A percentile compares a stretch with the other conserved stretches of the same genome.
phyloP scores from a whole-genome alignment of 768 basidiomycete species.

The Lyophyllum atratum region DNA sequence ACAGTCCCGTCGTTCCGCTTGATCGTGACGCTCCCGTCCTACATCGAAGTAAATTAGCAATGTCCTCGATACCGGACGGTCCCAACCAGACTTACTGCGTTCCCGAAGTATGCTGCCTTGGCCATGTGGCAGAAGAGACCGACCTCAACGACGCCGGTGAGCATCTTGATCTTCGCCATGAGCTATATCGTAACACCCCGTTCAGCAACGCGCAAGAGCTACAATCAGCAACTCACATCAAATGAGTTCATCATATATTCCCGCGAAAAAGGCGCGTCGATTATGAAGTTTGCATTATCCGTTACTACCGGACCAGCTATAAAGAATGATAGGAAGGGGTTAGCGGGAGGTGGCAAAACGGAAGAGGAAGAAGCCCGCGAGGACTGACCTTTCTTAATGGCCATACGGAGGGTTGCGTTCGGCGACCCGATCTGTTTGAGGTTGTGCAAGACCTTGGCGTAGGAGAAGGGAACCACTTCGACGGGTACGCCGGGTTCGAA shows the following conservation, averaged over 20 bases:
- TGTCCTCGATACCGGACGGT: neutral
- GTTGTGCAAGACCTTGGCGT: slow-evolving; percentile 81
- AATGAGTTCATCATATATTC: slow-evolving; percentile 69
- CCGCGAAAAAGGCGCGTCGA: slow-evolving; percentile 88
- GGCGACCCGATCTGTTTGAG: slow-evolving; percentile 64
- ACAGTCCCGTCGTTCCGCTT: slow-evolving; percentile 53
- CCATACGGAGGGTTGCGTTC: slow-evolving; percentile 87
- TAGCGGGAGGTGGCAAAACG: neutral
- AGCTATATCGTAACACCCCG: slow-evolving; percentile 48
- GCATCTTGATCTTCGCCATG: slow-evolving; percentile 81
- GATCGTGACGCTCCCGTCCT: slow-evolving; percentile 75
- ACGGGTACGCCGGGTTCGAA: slow-evolving; percentile 90
- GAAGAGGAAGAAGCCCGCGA: neutral
- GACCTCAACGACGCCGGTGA: slow-evolving; percentile 98
- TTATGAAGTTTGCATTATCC: slow-evolving; percentile 97
- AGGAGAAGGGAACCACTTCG: slow-evolving; percentile 96
- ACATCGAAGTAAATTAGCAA: neutral
- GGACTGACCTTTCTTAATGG: slow-evolving; percentile 64
- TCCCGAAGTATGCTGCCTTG: slow-evolving; percentile 96
- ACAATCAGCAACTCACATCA: slow-evolving; percentile 39
- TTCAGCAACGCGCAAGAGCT: neutral
- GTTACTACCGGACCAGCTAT: slow-evolving; percentile 92
- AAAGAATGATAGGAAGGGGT: neutral
- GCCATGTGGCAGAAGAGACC: slow-evolving; percentile 95
- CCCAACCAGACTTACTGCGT: slow-evolving; percentile 50